A percentile compares a stretch with the other conserved stretches of the same genome.
Conservation (phyloP, 805 yeast species). For the Candida patagonica region DNA sequence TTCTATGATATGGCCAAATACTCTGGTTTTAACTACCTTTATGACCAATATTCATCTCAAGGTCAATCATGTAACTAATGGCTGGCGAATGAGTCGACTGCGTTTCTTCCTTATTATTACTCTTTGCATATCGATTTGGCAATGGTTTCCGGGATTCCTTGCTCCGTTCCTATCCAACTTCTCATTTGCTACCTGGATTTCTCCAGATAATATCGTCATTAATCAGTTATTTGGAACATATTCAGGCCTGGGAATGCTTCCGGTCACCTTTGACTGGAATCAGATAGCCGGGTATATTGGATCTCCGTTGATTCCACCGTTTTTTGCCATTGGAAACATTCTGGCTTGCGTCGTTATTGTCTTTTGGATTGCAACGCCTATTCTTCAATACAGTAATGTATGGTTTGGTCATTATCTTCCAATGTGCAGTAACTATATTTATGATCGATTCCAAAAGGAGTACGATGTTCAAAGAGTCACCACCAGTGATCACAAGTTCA, state of each 20-base stretch:
- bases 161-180: conserved; percentile 51
- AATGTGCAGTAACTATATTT: conserved; percentile 39
- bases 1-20: conserved; percentile 63
- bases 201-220: conserved; percentile 46
- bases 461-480: conserved; percentile 46
- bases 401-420: conserved; percentile 58
- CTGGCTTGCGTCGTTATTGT: conserved; percentile 40
- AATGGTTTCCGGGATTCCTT: conserved; percentile 54
- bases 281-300: conserved; percentile 47
- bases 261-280: conserved; percentile 63
- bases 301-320: conserved; percentile 58
- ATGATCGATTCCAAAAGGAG: conserved; percentile 40
- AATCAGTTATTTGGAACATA: conserved; percentile 56
- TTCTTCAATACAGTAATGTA: conserved; percentile 42
- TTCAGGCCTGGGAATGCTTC: conserved; percentile 56
- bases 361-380: conserved; percentile 47
- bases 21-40: conserved; percentile 50
- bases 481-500: conserved; percentile 28
- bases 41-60: conserved; percentile 43
- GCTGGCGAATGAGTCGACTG: conserved; percentile 52
- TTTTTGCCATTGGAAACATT: conserved; percentile 36
- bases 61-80: conserved; percentile 43
- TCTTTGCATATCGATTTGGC: conserved; percentile 37
- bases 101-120: conserved; percentile 39
- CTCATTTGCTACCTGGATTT: conserved; percentile 56